Percentiles rank a stretch among this genome's conserved stretches.
Evolutionary conservation across 164 flowering plant genomes (phyloP).

Genomic region (Sextonia rubra): DNA sequence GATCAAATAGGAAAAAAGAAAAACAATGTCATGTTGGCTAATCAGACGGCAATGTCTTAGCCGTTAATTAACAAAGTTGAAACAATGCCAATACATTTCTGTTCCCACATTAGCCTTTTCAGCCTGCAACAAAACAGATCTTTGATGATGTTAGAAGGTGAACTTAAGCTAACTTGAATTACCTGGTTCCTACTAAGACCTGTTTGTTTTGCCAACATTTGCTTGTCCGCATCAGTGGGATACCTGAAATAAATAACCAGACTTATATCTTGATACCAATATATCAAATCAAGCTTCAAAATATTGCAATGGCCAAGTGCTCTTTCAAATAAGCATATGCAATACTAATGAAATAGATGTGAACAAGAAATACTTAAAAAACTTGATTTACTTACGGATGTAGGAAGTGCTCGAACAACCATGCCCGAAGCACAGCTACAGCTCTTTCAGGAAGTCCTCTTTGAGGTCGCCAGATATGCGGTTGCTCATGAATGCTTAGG

Average conservation of each 20-base stretch:
- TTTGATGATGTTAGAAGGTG: neutral
- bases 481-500: slow-evolving; percentile 39
- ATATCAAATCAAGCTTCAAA: neutral
- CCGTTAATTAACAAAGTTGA: too few relatives aligned
- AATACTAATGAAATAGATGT: neutral
- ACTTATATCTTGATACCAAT: neutral
- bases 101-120: neutral
- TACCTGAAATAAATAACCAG: slow-evolving; percentile 42
- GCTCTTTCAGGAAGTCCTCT: slow-evolving; percentile 91
- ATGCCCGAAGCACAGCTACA: slow-evolving; percentile 71
- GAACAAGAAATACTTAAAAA: neutral
- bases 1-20: neutral
- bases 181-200: slow-evolving; percentile 91
- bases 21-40: too few relatives aligned
- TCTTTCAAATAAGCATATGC: too few relatives aligned
- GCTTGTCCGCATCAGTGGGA: slow-evolving; percentile 82
- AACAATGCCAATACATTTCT: neutral
- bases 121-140: neutral
- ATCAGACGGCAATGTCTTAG: too few relatives aligned
- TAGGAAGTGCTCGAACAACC: slow-evolving; percentile 85
- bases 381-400: slow-evolving; percentile 65
- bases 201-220: slow-evolving; percentile 83
- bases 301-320: neutral
- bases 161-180: neutral
- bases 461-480: slow-evolving; percentile 84